Evolutionary conservation across 129 eudicot genomes (phyloP), one percentile per base, ranked within the genome.

Genomic region (Flaveria bidentis): DNA sequence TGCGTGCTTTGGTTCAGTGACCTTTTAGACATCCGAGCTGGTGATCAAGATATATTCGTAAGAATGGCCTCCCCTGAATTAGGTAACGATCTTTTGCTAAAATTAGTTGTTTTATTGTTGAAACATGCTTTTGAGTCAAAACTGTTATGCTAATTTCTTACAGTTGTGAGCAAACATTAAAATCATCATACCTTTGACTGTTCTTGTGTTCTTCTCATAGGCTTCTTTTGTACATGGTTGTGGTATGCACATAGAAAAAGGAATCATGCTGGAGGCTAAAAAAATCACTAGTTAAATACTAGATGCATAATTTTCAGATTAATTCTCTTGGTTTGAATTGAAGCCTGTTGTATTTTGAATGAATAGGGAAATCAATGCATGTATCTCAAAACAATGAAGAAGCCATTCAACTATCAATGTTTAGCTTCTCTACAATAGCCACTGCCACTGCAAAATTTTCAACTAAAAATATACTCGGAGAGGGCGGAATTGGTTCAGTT

Each of bases 1-100:
- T 78, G 86, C 69, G 73, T 78, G 67, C 44, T 62, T 12, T 82
- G 86, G 86, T 69, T 77, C 50, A 58, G 41, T n/a, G 81, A 55
- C 39, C 50, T 82, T 22, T 10, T 55, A 46, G 86, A 82, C 44
- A 52, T 82, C 2, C 67, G 81, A 41, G 73, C 42, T 11, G 65
- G 42, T 0, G 86, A 79, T 44, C 82, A 78, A 25, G 86, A 77
- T 65, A 51, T 82, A 4, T 82, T 62, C 52, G 83, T 78, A 16
- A 77, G 76, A 64, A 75, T 78, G 25, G 77, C 78, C 14, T 11
- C 64, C 13, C 73, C 86, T 8, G 86, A 77, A 13, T 45, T 44
- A 8, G 47, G 47, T 44, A 44, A 8, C 2, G 47, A 44, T 6
- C 47, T 44, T 44, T 44, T 44, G 47, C 47, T 44, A 44, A 44